Evolutionary conservation across 2,329 filamentous ascomycete species (phyloP).

Genomic region (Pestalotiopsis sp.): DNA sequence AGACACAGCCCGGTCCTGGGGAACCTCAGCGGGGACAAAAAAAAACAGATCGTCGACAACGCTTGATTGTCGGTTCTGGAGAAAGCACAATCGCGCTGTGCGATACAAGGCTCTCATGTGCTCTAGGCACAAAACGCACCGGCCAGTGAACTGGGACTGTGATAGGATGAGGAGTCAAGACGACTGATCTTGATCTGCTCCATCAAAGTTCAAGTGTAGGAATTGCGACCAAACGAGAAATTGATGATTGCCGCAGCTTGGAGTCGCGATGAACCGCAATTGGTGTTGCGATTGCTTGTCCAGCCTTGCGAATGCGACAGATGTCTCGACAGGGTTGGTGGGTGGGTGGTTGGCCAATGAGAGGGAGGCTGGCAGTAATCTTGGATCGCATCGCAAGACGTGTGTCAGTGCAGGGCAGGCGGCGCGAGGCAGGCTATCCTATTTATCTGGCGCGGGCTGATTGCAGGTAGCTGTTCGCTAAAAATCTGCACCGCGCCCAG

Average conservation of each 20-base stretch:
- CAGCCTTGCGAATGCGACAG: constrained; percentile 27
- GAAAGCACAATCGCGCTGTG: too few species aligned
- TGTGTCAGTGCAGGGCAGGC: constrained; percentile 13
- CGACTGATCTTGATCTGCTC: neutral
- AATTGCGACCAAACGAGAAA: neutral
- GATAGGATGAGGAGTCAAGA: neutral
- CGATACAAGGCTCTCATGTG: neutral
- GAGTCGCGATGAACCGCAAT: neutral
- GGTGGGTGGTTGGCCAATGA: constrained; percentile 20
- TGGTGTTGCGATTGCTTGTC: neutral
- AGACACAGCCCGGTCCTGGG: neutral
- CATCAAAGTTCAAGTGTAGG: neutral
- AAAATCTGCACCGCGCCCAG: constrained; percentile 10
- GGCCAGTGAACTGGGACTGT: neutral
- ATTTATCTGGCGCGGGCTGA: constrained; percentile 16
- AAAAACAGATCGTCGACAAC: neutral
- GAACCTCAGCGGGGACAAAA: neutral
- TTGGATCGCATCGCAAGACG: constrained; percentile 17
- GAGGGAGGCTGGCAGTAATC: constrained; percentile 17
- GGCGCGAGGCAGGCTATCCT: constrained; percentile 15
- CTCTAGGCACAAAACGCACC: neutral
- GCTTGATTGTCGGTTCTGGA: neutral
- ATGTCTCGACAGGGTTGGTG: constrained; percentile 14
- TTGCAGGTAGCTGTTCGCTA: neutral
- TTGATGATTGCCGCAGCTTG: neutral